Evolutionary conservation across 2,329 filamentous ascomycete species (phyloP), one percentile per base, ranked within the genome.

Genomic region (Colletotrichum lupini): DNA sequence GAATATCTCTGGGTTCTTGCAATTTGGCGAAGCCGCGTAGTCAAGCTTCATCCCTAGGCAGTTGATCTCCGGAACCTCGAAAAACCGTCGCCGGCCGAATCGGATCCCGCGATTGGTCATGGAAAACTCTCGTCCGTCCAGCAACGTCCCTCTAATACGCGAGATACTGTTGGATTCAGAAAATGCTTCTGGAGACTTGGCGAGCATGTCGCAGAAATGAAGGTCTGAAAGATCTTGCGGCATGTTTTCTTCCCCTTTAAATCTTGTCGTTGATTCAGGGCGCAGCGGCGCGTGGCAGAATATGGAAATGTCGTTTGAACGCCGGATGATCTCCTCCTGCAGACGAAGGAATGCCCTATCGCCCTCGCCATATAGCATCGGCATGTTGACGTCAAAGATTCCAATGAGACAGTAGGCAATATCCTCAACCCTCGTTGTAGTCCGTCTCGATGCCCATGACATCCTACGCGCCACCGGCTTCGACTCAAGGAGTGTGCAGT

Each of bases 361-460:
- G 22, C 78, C 78, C 55, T 81, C 79, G 9, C 79, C 77, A 28
- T 80, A 81, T 1, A 77, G 67, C 30, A 78, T 71, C 2, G 77
- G 74, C 77, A 81, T 80, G 24, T 76, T 78, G 28, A 80, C 73
- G 46, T 74, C 70, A 30, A 81, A 80, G 3, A 80, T 61, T 5
- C 79, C 79, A 6, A 80, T 60, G 5, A 80, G 69, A 16, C 75
- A 78, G 49, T 80, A 81, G 0, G 78, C 78, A 1, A 72, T 37
- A 62, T 81, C 78, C 60, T 80, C 75, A 49, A 57, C 4, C 5
- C 75, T 68, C 1, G 67, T 79, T 1, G 76, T 79, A 61, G 72
- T 22, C 30, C 79, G 66, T 4, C 62, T 58, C 1, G 79, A 72
- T 30, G 77, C 77, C 79, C 79, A 81, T 5, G 76, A 78, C 79